Percentiles rank a stretch among this genome's conserved stretches.
phyloP scores from a whole-genome alignment of 1,139 yeast genomes.

The Yamadazyma buinensis region DNA sequence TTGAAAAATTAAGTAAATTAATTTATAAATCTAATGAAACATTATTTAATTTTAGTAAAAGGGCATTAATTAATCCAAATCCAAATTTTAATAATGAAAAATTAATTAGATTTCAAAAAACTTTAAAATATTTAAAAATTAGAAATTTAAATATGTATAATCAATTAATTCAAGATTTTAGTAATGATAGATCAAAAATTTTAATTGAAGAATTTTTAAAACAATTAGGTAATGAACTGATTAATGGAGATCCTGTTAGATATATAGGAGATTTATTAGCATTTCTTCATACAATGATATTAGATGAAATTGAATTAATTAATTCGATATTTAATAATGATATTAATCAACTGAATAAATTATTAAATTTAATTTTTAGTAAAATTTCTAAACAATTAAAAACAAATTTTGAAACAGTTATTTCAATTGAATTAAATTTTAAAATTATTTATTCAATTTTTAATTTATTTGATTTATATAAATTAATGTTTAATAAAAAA shows the following conservation, averaged over 20 bases:
- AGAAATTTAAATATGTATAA: slow-evolving; percentile 48
- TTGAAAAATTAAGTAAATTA: slow-evolving; percentile 55
- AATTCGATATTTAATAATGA: slow-evolving; percentile 35
- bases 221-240: slow-evolving; percentile 36
- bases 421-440: slow-evolving; percentile 62
- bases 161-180: slow-evolving; percentile 42
- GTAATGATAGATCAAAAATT: slow-evolving; percentile 54
- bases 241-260: slow-evolving; percentile 78
- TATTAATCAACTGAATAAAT: slow-evolving; percentile 20
- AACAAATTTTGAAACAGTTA: slow-evolving; percentile 59
- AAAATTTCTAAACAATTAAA: slow-evolving; percentile 40
- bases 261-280: slow-evolving; percentile 88
- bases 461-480: slow-evolving; percentile 64
- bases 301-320: slow-evolving; percentile 80
- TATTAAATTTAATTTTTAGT: slow-evolving; percentile 29
- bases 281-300: slow-evolving; percentile 83
- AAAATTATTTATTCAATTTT: slow-evolving; percentile 54
- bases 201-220: slow-evolving; percentile 56
- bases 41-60: slow-evolving; percentile 33
- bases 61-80: slow-evolving; percentile 34
- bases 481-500: slow-evolving; percentile 61
- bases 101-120: slow-evolving; percentile 28
- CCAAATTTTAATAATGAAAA: slow-evolving; percentile 27
- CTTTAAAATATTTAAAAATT: slow-evolving; percentile 27
- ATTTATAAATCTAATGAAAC: slow-evolving; percentile 52